Percentiles rank a stretch among this genome's conserved stretches.
These are phyloP conservation scores for Kwoniella heveanensis DNA, from an alignment of 768 basidiomycete species.

Conservation along the genomic window DNA sequence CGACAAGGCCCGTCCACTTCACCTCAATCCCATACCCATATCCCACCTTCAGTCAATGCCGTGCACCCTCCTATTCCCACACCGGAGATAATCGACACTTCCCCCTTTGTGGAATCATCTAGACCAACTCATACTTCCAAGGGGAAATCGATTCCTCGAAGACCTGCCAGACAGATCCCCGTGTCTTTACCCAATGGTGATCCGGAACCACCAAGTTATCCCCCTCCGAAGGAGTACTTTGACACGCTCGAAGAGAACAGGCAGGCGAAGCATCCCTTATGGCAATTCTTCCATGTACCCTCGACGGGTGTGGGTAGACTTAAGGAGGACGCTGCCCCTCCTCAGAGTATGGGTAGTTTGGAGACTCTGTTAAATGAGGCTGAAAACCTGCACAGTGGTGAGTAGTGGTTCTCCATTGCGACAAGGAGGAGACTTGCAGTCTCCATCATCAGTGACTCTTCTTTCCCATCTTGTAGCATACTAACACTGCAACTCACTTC, in stretches of 20 bases:
- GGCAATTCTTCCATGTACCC: constrained; percentile 53
- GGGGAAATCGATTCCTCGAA: constrained; percentile 36
- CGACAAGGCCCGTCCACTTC: constrained; percentile 37
- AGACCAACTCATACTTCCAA: constrained; percentile 38
- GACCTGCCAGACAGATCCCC: constrained; percentile 37
- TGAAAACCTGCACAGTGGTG: constrained; percentile 37
- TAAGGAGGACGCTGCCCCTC: constrained; percentile 11
- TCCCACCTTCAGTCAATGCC: constrained; percentile 9
- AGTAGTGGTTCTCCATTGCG: constrained; percentile 5
- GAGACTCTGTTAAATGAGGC: constrained; percentile 31
- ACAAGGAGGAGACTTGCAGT: no score
- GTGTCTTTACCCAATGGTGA: constrained; percentile 36
- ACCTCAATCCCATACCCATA: constrained; percentile 14
- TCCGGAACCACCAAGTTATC: constrained; percentile 40
- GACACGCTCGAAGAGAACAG: constrained; percentile 13
- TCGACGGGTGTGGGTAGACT: constrained; percentile 16
- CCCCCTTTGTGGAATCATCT: constrained; percentile 7
- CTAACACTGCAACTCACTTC: constrained; percentile 2
- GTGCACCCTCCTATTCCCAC: constrained; percentile 6
- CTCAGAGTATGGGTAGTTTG: constrained; percentile 39
- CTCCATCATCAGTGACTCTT: no score
- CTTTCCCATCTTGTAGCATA: neutral
- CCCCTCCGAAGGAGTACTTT: constrained; percentile 38
- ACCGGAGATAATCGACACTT: constrained; percentile 7
- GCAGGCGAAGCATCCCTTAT: constrained; percentile 44